phyloP scores from a whole-genome alignment of 2,329 filamentous ascomycete genomes.

The Curvularia verruculosa region DNA sequence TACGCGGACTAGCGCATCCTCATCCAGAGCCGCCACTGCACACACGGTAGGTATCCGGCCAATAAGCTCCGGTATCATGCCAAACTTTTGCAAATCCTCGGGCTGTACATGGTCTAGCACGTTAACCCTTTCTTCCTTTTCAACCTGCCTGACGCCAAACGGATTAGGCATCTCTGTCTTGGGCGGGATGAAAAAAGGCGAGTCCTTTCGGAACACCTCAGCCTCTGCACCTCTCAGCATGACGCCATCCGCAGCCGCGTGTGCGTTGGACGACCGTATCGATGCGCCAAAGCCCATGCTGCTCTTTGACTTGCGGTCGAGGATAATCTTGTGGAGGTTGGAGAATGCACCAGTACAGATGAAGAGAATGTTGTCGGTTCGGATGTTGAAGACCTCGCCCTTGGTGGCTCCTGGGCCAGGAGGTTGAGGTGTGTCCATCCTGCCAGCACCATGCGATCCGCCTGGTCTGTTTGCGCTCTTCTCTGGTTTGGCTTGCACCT shows the following conservation, averaged over 20 bases:
- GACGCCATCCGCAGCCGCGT: conserved; percentile 62
- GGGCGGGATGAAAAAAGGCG: conserved; percentile 59
- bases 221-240: conserved; percentile 65
- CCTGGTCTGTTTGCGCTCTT: conserved; percentile 53
- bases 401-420: conserved; percentile 49
- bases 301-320: conserved; percentile 83
- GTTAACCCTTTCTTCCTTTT: conserved; percentile 53
- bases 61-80: conserved; percentile 93
- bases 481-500: conserved; percentile 85
- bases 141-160: conserved; percentile 25
- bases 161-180: conserved; percentile 37
- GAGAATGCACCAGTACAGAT: conserved; percentile 96
- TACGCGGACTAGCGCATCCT: conserved; percentile 76
- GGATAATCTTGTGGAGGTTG: conserved; percentile 83
- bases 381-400: conserved; percentile 71
- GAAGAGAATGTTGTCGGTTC: conserved; percentile 96
- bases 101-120: conserved; percentile 75
- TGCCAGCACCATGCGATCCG: conserved; percentile 29
- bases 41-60: conserved; percentile 93
- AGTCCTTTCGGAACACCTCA: conserved; percentile 62
- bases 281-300: conserved; percentile 92
- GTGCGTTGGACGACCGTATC: conserved; percentile 63
- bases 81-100: conserved; percentile 79
- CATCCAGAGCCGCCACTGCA: conserved; percentile 76
- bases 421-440: conserved; percentile 28